These are phyloP conservation scores for Lactarius akahatsu DNA, from an alignment of 768 basidiomycete species.

Conservation along the genomic window DNA sequence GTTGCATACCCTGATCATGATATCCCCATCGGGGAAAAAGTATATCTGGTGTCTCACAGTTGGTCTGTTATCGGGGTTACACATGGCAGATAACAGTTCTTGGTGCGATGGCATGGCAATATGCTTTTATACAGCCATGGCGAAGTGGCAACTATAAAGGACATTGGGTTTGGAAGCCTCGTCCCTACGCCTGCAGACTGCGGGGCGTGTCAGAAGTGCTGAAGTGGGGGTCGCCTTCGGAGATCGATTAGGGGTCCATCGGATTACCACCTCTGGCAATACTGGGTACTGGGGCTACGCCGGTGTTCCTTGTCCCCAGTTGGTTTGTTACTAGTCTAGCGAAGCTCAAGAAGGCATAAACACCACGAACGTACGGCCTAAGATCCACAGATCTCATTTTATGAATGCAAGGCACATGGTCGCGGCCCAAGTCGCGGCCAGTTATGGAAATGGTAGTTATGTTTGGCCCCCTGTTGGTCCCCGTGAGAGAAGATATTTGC, in stretches of 20 bases:
- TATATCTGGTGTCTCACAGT: background rate
- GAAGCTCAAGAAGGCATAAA: background rate
- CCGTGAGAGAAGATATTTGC: constrained; percentile 9
- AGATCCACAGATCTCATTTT: background rate
- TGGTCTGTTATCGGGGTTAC: background rate
- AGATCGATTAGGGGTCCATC: background rate
- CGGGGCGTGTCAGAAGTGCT: background rate
- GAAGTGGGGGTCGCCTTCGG: background rate
- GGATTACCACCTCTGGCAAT: constrained; percentile 3
- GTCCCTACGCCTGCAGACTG: background rate
- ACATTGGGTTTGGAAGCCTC: background rate
- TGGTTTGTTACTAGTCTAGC: background rate
- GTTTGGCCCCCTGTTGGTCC: too few species aligned
- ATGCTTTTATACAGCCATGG: constrained; percentile 10
- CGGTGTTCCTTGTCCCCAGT: background rate
- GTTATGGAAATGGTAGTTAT: background rate
- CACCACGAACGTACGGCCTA: background rate
- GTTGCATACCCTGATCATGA: background rate
- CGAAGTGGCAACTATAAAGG: background rate
- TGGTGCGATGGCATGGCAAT: background rate
- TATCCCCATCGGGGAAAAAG: background rate
- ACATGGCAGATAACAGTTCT: too few species aligned
- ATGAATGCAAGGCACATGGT: background rate
- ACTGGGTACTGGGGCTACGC: background rate
- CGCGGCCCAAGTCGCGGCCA: background rate